Evolutionary conservation across 805 yeast species (phyloP), one percentile per base, ranked within the genome.

Genomic region (Suhomyces faveliae): DNA sequence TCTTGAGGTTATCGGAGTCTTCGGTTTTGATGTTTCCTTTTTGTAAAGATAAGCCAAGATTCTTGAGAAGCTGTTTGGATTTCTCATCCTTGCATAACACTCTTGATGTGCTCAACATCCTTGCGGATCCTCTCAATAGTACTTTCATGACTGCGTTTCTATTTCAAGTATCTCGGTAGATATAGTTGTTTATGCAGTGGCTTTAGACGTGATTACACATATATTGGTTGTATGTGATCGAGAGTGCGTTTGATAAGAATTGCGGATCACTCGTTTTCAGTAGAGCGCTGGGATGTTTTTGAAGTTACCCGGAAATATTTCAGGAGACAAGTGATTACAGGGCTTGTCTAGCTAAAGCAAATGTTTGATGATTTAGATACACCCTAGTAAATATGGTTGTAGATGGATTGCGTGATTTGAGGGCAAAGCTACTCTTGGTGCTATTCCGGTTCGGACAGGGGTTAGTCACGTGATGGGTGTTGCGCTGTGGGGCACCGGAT

Each of bases 31-130:
- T 50, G 42, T 59, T 62, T 1, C 72, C 73, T 38, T 65, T 64
- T 51, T 63, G 73, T 13, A 71, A 56, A 10, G 62, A 54, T 44
- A 57, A 43, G 12, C 71, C 74, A 24, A 71, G 55, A 27, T 57
- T 61, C 51, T 64, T 65, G 30, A 71, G 62, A 33, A 62, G 43
- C 37, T 49, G 52, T 19, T 49, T 49, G 25, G 51, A 42, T 42
- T 49, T 49, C 43, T 49, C 49, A 27, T 49, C 49, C 33, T 49
- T 49, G 25, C 40, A 23, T 12, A 45, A 10, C 4, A 30, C 38
- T 12, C 35, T 19, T 12, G 40, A 27, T n/a, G 30, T 22, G 17
- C 22, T 27, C 25, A 37, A 20, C 15, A 15, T 12, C 22, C 39
- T 35, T 33, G 40, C 4, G 25, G 40, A 8, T 37, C 23, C 25